Evolutionary conservation across 108 stramenopile species (phyloP).

Genomic region (Seminavis robusta): DNA sequence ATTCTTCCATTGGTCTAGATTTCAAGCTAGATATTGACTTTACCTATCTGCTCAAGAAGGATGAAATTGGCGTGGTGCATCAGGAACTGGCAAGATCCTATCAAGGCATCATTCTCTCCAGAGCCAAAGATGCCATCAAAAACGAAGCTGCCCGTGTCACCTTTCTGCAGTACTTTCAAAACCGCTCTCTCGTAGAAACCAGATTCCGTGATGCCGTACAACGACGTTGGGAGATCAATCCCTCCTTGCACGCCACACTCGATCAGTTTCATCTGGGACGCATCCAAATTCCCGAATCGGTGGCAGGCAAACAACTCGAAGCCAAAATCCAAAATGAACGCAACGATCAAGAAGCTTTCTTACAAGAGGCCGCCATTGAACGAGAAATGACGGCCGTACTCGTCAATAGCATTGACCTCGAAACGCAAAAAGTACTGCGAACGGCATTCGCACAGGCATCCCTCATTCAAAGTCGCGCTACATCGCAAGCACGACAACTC

Average conservation of each 20-base stretch:
- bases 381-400: constrained; percentile 42
- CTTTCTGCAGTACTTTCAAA: constrained; percentile 36
- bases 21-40: constrained; percentile 41
- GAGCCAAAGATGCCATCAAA: constrained; percentile 49
- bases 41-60: constrained; percentile 35
- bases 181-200: constrained; percentile 36
- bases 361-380: constrained; percentile 42
- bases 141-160: constrained; percentile 35
- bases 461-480: constrained; percentile 27
- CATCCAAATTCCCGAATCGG: constrained; percentile 40
- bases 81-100: constrained; percentile 34
- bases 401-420: constrained; percentile 41
- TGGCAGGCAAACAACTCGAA: constrained; percentile 44
- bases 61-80: constrained; percentile 45
- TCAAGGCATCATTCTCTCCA: constrained; percentile 19
- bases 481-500: constrained; percentile 18
- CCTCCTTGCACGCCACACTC: constrained; percentile 29
- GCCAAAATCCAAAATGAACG: constrained; percentile 39
- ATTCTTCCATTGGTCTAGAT: constrained; percentile 39
- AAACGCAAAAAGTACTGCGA: constrained; percentile 20
- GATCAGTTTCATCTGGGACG: constrained; percentile 56
- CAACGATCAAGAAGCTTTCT: constrained; percentile 36
- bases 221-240: constrained; percentile 24
- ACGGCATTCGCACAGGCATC: constrained; percentile 39
- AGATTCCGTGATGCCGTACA: constrained; percentile 32